Evolutionary conservation across 2,329 filamentous ascomycete genomes (phyloP).

Genomic region (Talaromyces sp.): DNA sequence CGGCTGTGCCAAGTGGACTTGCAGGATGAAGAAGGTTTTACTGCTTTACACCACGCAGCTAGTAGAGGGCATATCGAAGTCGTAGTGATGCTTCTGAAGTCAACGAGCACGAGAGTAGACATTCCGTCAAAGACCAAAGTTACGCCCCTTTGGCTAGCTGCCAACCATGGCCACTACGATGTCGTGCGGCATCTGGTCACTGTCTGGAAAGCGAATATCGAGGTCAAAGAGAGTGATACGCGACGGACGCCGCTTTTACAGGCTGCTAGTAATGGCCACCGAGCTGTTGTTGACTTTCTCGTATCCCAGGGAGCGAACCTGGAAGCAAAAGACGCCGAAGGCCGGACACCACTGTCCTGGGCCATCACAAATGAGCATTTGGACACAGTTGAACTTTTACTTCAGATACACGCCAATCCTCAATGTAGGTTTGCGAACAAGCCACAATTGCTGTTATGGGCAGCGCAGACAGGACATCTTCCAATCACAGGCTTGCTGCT

Average conservation of each 20-base stretch:
- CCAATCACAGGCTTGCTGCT: not conserved
- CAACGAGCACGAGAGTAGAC: not conserved
- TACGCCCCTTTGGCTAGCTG: conserved; percentile 17
- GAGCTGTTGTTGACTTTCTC: conserved; percentile 11
- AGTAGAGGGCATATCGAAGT: not conserved
- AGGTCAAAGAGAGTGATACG: not conserved
- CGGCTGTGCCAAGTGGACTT: conserved; percentile 10
- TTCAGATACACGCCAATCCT: not conserved
- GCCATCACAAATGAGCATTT: not conserved
- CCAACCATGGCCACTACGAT: conserved; percentile 2
- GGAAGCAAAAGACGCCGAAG: conserved; percentile 3
- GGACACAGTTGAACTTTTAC: not conserved
- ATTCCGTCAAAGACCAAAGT: not conserved
- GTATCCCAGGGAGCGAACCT: not conserved
- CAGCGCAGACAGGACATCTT: not conserved
- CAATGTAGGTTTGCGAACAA: not conserved
- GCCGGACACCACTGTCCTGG: conserved; percentile 15
- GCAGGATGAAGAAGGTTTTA: conserved; percentile 12
- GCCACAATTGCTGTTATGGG: not conserved
- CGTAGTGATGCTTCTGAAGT: not conserved
- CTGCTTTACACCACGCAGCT: conserved; percentile 15
- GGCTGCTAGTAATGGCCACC: conserved; percentile 11
- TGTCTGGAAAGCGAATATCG: not conserved
- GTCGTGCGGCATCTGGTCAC: conserved; percentile 6
- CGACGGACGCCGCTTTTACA: conserved; percentile 11